Base-by-base conservation (phyloP, 306 rosid genomes). In the Rubus parviflorus region DNA sequence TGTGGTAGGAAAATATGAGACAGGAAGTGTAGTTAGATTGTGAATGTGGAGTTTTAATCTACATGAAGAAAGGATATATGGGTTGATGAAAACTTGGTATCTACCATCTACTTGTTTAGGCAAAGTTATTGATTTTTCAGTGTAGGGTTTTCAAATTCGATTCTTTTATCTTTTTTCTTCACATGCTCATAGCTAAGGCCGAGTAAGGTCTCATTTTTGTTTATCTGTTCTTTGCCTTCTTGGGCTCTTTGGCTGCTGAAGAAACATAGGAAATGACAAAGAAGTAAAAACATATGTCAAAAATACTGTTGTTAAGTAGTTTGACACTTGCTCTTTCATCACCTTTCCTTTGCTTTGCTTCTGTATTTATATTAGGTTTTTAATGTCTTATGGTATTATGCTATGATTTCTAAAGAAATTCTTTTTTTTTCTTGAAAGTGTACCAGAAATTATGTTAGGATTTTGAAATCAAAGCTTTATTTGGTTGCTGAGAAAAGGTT, bases 341-440 rank as follows among this genome's bases (percentile, higher is more conserved):
- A 17, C 75, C 19, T 38, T 52, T 52, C 63, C 37, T 17, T 30
- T 52, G 37, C n/a, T 52, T 51, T 38, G 16, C n/a, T 58, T 38
- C 25, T 3, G 12, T 19, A 53, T 54, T 72, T 72, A 42, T 38
- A 38, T 51, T 30, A 15, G 16, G 74, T 70, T 14, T 4, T 15
- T 14, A 52, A 37, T 38, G 15, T 37, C 8, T 12, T 72, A 14
- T 37, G 13, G 8, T 17, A 52, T 13, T 23, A 52, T 37, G 75
- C 46, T 45, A 38, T 4, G 38, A 12, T 38, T 71, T 3, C 0
- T 14, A 13, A 42, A n/a, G 47, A 22, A 4, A 6, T 2, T 70
- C 53, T 72, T 77, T 84, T 82, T 83, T 78, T 4, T 15, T 16
- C 75, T 75, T 87, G 79, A 46, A 61, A 61, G 41, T 66, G 40